These are phyloP conservation scores for Hyaloscypha variabilis DNA, from an alignment of 495 filamentous ascomycete genomes.

Conservation along the genomic window DNA sequence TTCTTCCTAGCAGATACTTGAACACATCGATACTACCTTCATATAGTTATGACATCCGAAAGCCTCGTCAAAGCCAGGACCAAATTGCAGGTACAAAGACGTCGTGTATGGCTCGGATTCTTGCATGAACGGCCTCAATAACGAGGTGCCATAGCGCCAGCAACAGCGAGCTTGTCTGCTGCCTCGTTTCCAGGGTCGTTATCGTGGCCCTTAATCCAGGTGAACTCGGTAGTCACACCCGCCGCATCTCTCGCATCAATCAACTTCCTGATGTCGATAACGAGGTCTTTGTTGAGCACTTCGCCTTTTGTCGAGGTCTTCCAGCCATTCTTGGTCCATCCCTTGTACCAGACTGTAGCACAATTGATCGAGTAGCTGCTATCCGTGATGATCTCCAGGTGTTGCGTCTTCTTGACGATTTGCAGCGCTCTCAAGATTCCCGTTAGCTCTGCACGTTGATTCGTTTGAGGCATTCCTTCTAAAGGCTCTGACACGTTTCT, in stretches of 20 bases:
- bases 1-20: too few species aligned
- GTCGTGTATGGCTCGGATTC: too few species aligned
- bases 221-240: conserved; percentile 67
- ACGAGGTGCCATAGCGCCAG: conserved; percentile 16
- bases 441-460: conserved; percentile 91
- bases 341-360: conserved; percentile 79
- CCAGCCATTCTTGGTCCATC: conserved; percentile 84
- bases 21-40: too few species aligned
- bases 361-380: conserved; percentile 89
- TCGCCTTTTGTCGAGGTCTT: conserved; percentile 64
- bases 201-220: conserved; percentile 87
- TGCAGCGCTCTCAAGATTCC: conserved; percentile 85
- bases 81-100: too few species aligned
- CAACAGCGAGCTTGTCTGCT: conserved; percentile 79
- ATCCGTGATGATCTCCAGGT: conserved; percentile 77
- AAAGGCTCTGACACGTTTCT: conserved; percentile 89
- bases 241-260: conserved; percentile 69
- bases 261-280: conserved; percentile 69
- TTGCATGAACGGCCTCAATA: too few species aligned
- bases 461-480: conserved; percentile 76
- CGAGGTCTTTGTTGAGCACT: conserved; percentile 85
- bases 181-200: conserved; percentile 71
- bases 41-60: too few species aligned
- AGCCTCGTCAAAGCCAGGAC: too few species aligned
- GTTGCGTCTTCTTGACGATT: conserved; percentile 57